These are phyloP conservation scores for Schwanniomyces polymorphus DNA, from an alignment of 805 yeast genomes.

Conservation along the genomic window DNA sequence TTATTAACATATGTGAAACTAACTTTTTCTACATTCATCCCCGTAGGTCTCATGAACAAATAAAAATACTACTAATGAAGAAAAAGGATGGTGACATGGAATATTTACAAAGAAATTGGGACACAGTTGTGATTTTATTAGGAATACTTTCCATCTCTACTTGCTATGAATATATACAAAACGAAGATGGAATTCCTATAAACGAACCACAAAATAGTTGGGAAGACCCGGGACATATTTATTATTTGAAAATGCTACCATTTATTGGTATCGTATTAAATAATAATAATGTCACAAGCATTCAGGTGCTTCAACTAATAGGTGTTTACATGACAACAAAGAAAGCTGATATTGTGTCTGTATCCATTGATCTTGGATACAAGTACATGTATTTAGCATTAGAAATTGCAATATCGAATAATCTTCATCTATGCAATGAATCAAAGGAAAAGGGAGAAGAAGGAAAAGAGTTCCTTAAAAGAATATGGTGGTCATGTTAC, in stretches of 20 bases:
- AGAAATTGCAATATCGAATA: conserved; percentile 13
- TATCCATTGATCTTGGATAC: conserved; percentile 14
- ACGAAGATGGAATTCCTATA: conserved; percentile 3
- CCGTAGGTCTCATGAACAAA: conserved; percentile 1
- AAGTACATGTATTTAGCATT: conserved; percentile 11
- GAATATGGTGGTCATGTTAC: conserved; percentile 16
- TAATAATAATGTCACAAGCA: conserved; percentile 11
- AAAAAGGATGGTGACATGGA: conserved; percentile 6
- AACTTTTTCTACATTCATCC: conserved; percentile 16
- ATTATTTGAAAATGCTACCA: conserved; percentile 11
- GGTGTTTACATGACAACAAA: conserved; percentile 17
- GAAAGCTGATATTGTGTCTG: conserved; percentile 11
- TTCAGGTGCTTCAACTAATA: conserved; percentile 11
- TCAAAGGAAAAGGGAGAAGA: conserved; percentile 3
- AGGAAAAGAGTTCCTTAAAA: conserved; percentile 8
- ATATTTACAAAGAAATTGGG: conserved; percentile 11
- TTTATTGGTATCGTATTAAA: conserved; percentile 14
- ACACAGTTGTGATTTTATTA: conserved; percentile 7
- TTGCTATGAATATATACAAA: conserved; percentile 12
- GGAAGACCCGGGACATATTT: conserved; percentile 13
- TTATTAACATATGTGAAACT: conserved; percentile 14
- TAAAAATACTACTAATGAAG: conserved; percentile 5
- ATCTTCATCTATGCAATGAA: conserved; percentile 9
- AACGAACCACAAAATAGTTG: conserved; percentile 1
- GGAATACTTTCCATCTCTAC: conserved; percentile 12